Evolutionary conservation across 208 protist species (phyloP).

Genomic region (Phytomonas sp.): DNA sequence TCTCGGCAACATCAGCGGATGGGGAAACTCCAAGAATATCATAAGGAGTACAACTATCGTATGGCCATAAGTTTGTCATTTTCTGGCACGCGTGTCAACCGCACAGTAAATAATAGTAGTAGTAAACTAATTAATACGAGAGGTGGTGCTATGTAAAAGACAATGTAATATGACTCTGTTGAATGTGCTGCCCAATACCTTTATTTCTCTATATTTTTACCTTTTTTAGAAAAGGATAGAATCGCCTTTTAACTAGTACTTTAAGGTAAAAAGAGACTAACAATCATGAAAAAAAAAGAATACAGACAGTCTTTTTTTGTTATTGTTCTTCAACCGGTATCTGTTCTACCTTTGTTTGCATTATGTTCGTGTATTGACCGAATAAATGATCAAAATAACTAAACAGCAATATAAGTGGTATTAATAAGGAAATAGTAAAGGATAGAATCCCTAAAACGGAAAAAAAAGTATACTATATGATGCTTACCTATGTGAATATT

Average conservation of each 20-base stretch:
- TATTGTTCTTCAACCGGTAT: background rate
- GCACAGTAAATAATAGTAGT: background rate
- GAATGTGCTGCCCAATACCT: background rate
- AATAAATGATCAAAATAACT: background rate
- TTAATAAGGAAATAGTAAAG: background rate
- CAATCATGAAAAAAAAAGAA: background rate
- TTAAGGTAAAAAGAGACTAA: background rate
- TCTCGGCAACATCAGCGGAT: constrained; percentile 32
- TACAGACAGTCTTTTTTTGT: background rate
- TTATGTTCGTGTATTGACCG: background rate
- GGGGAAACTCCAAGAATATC: constrained; percentile 36
- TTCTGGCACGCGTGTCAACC: constrained; percentile 3
- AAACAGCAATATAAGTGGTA: background rate
- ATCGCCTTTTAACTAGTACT: background rate
- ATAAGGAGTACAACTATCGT: constrained; percentile 38
- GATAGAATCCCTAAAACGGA: background rate
- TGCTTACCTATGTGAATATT: background rate
- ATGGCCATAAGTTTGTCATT: background rate
- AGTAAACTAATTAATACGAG: constrained; percentile 4
- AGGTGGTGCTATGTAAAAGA: background rate
- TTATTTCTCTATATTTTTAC: constrained; percentile 5
- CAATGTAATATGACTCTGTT: background rate
- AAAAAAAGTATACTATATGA: constrained; percentile 3
- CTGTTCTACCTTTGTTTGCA: background rate
- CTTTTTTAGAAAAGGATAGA: constrained; percentile 7